Evolutionary conservation across 495 filamentous ascomycete species (phyloP).

Genomic region (Penicillium paxilli): DNA sequence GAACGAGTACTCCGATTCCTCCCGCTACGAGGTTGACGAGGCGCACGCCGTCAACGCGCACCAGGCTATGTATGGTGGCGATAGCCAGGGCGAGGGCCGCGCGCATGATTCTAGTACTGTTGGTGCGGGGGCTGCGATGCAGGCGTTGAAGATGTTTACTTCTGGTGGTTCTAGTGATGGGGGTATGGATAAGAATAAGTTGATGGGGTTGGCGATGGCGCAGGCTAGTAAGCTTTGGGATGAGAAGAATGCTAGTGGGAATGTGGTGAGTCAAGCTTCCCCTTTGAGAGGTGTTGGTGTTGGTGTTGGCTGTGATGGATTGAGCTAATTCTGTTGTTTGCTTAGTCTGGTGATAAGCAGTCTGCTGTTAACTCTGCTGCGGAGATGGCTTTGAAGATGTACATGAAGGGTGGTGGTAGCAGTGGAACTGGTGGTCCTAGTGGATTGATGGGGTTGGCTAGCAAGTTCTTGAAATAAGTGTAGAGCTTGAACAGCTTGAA

Average conservation of each 20-base stretch:
- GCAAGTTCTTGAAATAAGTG: slow-evolving; percentile 53
- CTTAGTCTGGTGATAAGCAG: slow-evolving; percentile 56
- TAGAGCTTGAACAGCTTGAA: too few species aligned
- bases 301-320: slow-evolving; percentile 16
- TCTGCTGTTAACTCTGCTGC: slow-evolving; percentile 59
- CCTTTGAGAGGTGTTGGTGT: neutral
- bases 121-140: slow-evolving; percentile 64
- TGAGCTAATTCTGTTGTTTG: neutral
- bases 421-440: slow-evolving; percentile 46
- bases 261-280: slow-evolving; percentile 42
- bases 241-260: slow-evolving; percentile 49
- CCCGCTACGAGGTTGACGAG: slow-evolving; percentile 56
- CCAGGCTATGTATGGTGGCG: slow-evolving; percentile 52
- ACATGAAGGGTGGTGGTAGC: slow-evolving; percentile 58
- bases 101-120: slow-evolving; percentile 42
- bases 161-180: slow-evolving; percentile 32
- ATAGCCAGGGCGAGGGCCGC: slow-evolving; percentile 25
- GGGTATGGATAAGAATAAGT: slow-evolving; percentile 54
- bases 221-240: slow-evolving; percentile 69
- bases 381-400: slow-evolving; percentile 70
- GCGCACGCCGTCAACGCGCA: slow-evolving; percentile 54
- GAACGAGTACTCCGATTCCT: slow-evolving; percentile 16
- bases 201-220: slow-evolving; percentile 68
- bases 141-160: slow-evolving; percentile 68
- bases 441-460: slow-evolving; percentile 58